Conservation (phyloP, 1,284 basidiomycete genomes). For the Pseudozyma thailandica region DNA sequence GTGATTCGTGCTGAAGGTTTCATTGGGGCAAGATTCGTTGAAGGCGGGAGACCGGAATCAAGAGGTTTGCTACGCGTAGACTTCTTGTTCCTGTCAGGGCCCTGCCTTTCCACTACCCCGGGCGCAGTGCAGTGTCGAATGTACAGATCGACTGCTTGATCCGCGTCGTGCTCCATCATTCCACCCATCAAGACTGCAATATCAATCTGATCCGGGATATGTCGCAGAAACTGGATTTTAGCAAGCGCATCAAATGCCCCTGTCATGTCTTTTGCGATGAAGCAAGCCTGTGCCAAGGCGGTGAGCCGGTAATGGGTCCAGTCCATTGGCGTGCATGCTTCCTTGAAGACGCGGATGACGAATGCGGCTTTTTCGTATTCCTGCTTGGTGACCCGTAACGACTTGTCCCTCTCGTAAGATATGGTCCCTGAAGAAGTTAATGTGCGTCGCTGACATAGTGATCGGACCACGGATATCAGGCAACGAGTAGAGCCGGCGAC, state of each 20-base stretch:
- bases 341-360: slow-evolving; percentile 29
- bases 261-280: slow-evolving; percentile 25
- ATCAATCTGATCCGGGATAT: slow-evolving; percentile 35
- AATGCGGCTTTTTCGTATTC: slow-evolving; percentile 23
- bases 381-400: neutral
- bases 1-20: slow-evolving; percentile 14
- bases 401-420: neutral
- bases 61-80: slow-evolving; percentile 1
- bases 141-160: slow-evolving; percentile 34
- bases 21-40: slow-evolving; percentile 32
- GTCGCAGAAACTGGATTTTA: slow-evolving; percentile 24
- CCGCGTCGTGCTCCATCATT: slow-evolving; percentile 28
- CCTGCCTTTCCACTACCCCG: neutral
- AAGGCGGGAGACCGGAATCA: too few relatives aligned
- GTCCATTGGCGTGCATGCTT: slow-evolving; percentile 18
- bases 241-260: slow-evolving; percentile 43
- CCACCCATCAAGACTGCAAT: slow-evolving; percentile 38
- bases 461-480: slow-evolving; percentile 22
- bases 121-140: slow-evolving; percentile 30
- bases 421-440: neutral
- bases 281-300: slow-evolving; percentile 29
- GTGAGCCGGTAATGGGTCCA: slow-evolving; percentile 47
- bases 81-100: too few relatives aligned
- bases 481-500: slow-evolving; percentile 16
- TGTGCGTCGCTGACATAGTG: slow-evolving; percentile 12